Evolutionary conservation across 1,139 yeast genomes (phyloP), one percentile per base, ranked within the genome.

Genomic region (Pichiaceae sp.): DNA sequence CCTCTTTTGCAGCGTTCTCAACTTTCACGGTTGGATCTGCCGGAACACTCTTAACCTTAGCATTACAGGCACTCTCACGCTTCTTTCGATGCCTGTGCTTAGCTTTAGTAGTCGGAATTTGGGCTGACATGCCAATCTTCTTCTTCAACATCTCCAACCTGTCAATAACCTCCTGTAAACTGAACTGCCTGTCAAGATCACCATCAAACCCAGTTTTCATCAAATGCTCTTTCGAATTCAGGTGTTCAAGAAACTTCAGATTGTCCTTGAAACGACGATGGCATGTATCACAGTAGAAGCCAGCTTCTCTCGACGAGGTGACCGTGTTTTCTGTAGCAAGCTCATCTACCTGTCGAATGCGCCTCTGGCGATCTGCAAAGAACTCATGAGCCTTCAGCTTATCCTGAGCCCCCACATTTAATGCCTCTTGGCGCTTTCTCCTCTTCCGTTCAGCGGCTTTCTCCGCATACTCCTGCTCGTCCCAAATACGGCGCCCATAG

Each of bases 281-380:
- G 56, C 97, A 89, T 3, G 75, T 60, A 11, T 81, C 82, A 57
- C 97, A 89, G 46, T 72, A 71, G 56, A 87, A 87, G 9, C 96
- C 96, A 46, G 81, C 73, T n/a, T 75, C 81, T 45, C 77, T 69
- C 2, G 73, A 62, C 2, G 64, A 59, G 5, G 43, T 36, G 8
- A 64, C 67, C n/a, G 73, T 53, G 12, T 63, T 59, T 31, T 64
- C 61, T 40, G 68, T 62, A 43, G 70, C 70, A 34, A 71, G 43
- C 33, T 66, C 66, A 26, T 60, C 57, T 21, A 62, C 52, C 28
- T 70, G 55, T 35, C 61, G 56, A 27, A 68, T 47, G 15, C 59
- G 37, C 15, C 27, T 24, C n/a, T 11, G 20, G 11, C 38, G 17
- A 19, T 31, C 35, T 19, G 18, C 11, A 17, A 14, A 26, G 27